Percentiles rank a stretch among this genome's conserved stretches.
phyloP scores from a whole-genome alignment of 2,329 filamentous ascomycete genomes.

The Hymenoscyphus albidus region DNA sequence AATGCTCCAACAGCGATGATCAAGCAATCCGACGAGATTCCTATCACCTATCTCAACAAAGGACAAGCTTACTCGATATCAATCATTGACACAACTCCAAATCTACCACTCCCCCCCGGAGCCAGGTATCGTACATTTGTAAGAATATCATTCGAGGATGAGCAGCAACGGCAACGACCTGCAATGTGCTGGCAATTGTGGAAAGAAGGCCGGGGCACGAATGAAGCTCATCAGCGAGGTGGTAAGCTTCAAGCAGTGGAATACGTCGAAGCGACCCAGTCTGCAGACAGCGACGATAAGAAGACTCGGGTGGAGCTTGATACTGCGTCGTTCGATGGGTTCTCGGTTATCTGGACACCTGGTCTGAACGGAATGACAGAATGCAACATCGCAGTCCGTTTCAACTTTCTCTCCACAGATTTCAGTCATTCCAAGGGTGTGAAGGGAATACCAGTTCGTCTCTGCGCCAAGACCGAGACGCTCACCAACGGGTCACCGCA shows the following conservation, averaged over 20 bases:
- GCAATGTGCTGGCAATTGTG: slow-evolving; percentile 83
- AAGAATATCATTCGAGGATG: slow-evolving; percentile 95
- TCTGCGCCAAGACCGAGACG: slow-evolving; percentile 85
- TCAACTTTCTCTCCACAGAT: slow-evolving; percentile 97
- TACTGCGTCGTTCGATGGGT: slow-evolving; percentile 84
- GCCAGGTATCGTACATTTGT: slow-evolving; percentile 84
- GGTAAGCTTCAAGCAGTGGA: slow-evolving; percentile 93
- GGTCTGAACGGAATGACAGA: slow-evolving; percentile 65
- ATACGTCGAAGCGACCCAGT: slow-evolving; percentile 69
- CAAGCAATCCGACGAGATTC: slow-evolving; percentile 83
- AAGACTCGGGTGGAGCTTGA: slow-evolving; percentile 68
- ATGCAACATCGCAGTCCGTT: slow-evolving; percentile 84
- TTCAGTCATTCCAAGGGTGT: slow-evolving; percentile 99
- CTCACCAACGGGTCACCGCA: slow-evolving; percentile 51
- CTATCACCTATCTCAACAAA: slow-evolving; percentile 97
- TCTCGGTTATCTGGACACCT: slow-evolving; percentile 85
- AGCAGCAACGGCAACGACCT: slow-evolving; percentile 82
- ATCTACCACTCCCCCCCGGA: slow-evolving; percentile 54
- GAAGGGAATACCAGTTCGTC: slow-evolving; percentile 89
- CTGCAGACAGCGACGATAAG: slow-evolving; percentile 59
- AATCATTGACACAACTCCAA: slow-evolving; percentile 71
- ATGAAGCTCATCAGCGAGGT: slow-evolving; percentile 89
- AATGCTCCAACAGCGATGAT: slow-evolving; percentile 97
- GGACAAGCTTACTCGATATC: slow-evolving; percentile 89
- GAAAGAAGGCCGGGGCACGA: slow-evolving; percentile 96